Evolutionary conservation across 495 filamentous ascomycete genomes (phyloP).

Genomic region (Letharia columbiana): DNA sequence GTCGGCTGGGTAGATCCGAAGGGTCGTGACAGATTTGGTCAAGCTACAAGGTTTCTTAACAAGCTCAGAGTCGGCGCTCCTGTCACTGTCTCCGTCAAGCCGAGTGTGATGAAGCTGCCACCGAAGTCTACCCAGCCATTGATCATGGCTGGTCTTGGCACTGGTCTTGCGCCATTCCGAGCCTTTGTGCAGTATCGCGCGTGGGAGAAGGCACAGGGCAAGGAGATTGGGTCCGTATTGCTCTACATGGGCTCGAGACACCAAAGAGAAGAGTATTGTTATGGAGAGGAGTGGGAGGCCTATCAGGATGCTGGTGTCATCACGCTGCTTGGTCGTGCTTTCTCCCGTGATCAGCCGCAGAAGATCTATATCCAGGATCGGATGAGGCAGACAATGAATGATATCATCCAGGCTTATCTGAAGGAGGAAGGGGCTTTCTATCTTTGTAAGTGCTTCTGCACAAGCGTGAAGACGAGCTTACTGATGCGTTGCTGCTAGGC

Average conservation of each 20-base stretch:
- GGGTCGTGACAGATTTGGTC: constrained; percentile 84
- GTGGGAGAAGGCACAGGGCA: constrained; percentile 89
- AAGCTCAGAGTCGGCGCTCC: constrained; percentile 61
- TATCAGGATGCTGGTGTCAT: constrained; percentile 93
- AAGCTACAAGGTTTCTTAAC: constrained; percentile 83
- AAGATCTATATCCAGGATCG: constrained; percentile 99
- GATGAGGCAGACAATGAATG: constrained; percentile 80
- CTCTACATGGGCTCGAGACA: constrained; percentile 96
- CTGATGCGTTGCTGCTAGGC: constrained; percentile 10
- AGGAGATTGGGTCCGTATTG: constrained; percentile 85
- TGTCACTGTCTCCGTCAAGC: constrained; percentile 88
- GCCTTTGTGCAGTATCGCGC: constrained; percentile 97
- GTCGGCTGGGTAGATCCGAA: constrained; percentile 85
- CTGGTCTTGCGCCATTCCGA: constrained; percentile 93
- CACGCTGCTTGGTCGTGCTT: constrained; percentile 86
- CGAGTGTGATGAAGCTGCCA: constrained; percentile 96
- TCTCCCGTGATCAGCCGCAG: constrained; percentile 91
- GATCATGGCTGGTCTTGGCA: constrained; percentile 99
- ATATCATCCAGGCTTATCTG: constrained; percentile 84
- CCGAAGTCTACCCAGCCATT: constrained; percentile 75
- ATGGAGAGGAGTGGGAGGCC: constrained; percentile 98
- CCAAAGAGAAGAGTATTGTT: constrained; percentile 97
- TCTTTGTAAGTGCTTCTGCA: constrained; percentile 49
- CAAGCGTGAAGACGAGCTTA: not conserved
- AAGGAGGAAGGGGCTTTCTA: constrained; percentile 87